These are phyloP conservation scores for Leishmania amazonensis DNA, from an alignment of 208 protist genomes.

Conservation along the genomic window DNA sequence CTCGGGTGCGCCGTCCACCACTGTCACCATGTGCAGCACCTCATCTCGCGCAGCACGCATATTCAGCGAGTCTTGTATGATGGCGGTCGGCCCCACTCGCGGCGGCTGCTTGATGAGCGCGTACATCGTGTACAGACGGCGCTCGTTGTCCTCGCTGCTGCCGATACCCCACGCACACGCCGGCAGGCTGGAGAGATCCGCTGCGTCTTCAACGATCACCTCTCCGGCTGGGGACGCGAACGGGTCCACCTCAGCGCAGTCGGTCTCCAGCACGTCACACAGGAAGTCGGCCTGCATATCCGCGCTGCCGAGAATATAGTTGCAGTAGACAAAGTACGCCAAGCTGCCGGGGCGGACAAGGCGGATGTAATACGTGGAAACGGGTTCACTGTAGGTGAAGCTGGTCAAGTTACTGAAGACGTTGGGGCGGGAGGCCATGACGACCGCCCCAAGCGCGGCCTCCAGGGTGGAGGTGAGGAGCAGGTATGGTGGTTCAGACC, in stretches of 20 bases:
- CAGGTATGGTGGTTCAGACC: constrained; percentile 56
- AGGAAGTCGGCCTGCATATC: constrained; percentile 69
- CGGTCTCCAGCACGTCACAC: constrained; percentile 76
- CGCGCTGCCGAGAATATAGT: constrained; percentile 62
- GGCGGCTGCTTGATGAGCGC: constrained; percentile 40
- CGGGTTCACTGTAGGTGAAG: constrained; percentile 32
- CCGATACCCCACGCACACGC: constrained; percentile 66
- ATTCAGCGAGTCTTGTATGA: constrained; percentile 65
- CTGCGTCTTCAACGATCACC: constrained; percentile 35
- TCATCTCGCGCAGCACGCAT: constrained; percentile 50
- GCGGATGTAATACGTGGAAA: constrained; percentile 62
- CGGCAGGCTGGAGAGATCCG: constrained; percentile 53
- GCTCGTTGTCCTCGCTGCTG: constrained; percentile 65
- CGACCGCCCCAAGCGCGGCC: constrained; percentile 52
- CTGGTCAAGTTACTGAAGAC: constrained; percentile 61
- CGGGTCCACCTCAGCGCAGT: constrained; percentile 70
- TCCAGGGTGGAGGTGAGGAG: constrained; percentile 64
- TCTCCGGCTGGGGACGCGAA: constrained; percentile 58
- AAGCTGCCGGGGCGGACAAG: constrained; percentile 62
- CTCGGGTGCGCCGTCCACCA: constrained; percentile 38
- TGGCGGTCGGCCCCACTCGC: constrained; percentile 20
- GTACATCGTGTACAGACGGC: constrained; percentile 76
- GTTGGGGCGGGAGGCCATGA: constrained; percentile 57
- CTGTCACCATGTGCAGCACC: constrained; percentile 66
- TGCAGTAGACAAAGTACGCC: constrained; percentile 55